Evolutionary conservation across 2,329 filamentous ascomycete genomes (phyloP).

Genomic region (Chrysoporthe puriensis): DNA sequence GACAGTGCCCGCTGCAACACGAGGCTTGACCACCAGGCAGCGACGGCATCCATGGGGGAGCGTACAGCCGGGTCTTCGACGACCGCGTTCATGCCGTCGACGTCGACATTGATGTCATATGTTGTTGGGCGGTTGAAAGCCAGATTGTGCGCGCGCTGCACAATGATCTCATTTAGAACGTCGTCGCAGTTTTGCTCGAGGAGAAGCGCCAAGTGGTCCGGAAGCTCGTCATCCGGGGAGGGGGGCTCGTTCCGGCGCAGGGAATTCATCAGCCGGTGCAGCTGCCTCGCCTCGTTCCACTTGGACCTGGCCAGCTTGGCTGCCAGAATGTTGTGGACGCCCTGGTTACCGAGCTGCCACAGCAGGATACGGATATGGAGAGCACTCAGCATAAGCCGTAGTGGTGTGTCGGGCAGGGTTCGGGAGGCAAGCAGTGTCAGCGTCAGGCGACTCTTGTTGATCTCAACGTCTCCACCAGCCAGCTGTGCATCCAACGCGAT

Average conservation of each 20-base stretch:
- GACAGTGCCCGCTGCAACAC: conserved; percentile 71
- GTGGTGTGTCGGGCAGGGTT: conserved; percentile 81
- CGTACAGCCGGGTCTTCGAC: conserved; percentile 84
- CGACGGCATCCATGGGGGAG: conserved; percentile 85
- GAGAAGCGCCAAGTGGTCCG: conserved; percentile 74
- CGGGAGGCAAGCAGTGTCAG: conserved; percentile 86
- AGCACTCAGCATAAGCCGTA: conserved; percentile 86
- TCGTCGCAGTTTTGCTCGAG: conserved; percentile 81
- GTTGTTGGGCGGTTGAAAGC: conserved; percentile 83
- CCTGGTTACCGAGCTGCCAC: conserved; percentile 73
- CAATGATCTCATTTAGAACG: conserved; percentile 75
- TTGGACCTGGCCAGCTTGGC: conserved; percentile 73
- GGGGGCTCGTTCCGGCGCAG: conserved; percentile 49
- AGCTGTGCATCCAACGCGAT: conserved; percentile 93
- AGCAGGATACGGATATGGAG: conserved; percentile 88
- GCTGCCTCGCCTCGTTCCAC: conserved; percentile 79
- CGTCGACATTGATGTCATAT: conserved; percentile 63
- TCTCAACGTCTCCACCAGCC: conserved; percentile 85
- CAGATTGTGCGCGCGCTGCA: conserved; percentile 86
- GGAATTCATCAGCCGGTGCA: conserved; percentile 56
- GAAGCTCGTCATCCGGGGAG: conserved; percentile 63
- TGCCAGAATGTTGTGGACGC: conserved; percentile 71
- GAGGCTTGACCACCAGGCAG: conserved; percentile 86
- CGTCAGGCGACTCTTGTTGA: conserved; percentile 84
- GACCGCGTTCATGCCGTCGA: conserved; percentile 78